Base-by-base conservation (phyloP, 495 filamentous ascomycete species). In the Daldinia grandis region DNA sequence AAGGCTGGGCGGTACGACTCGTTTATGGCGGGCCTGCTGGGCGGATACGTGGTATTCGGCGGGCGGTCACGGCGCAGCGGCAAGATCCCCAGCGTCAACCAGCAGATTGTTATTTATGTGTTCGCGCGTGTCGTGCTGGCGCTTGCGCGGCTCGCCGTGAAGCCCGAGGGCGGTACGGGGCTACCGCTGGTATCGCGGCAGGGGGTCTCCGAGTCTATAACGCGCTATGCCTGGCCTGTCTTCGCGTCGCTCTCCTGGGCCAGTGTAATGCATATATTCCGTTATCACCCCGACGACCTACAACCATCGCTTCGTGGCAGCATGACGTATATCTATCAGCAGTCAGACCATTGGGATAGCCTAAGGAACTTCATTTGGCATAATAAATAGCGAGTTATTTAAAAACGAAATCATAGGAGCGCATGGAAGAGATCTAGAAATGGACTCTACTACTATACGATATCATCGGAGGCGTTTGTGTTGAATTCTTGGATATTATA, bases 51-150 rank as follows among this genome's bases (percentile, higher is more conserved):
- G 54, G 93, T 98, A 35, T 99, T 99, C 78, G 95, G 95, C 49
- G 87, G 92, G 51, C 81, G 85, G 49, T 82, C 79, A 17, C 55
- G 28, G 74, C 78, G 80, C 54, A 78, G 70, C 51, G 91, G 91
- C 66, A 87, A 86, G 75, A 90, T 91, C 72, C 90, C 89, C 57
- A 90, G 86, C 74, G 91, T 99, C 57, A 97, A 91, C 81, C 92
- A 98, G 84, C 95, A 99, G 87, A 98, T 99, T 78, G 93, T 97
- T 73, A 92, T 98, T 71, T 99, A 98, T 81, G 91, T 99, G 58
- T 98, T 98, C 76, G 95, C 94, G 33, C 90, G 95, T 56, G 95
- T 97, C 15, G 83, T 90, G 64, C 88, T 99, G 37, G 91, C 91
- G 5, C 76, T 94, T 40, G 96, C 93, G 47, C 93, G 93, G 76